Conservation (phyloP, 176 grass and related monocot species). For the Ananas comosus region DNA sequence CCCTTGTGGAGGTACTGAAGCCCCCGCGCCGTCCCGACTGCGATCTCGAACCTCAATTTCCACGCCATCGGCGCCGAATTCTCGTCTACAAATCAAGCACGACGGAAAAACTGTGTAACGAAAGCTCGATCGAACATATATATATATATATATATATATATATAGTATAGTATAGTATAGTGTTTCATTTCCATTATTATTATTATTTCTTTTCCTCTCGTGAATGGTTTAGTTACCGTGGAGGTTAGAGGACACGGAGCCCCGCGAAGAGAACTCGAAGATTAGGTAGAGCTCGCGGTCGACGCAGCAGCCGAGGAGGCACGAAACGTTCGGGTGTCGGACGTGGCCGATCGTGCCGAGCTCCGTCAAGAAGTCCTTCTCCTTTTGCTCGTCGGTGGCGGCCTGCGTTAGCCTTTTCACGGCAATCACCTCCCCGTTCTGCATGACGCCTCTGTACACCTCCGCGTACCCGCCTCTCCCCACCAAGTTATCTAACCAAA, state of each 20-base stretch:
- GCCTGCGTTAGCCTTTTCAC: slow-evolving; percentile 59
- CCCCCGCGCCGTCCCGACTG: slow-evolving; percentile 59
- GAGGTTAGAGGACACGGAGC: slow-evolving; percentile 95
- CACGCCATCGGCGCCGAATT: slow-evolving; percentile 57
- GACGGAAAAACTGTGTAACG: background rate
- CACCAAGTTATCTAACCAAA: slow-evolving; percentile 50
- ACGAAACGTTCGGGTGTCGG: slow-evolving; percentile 68
- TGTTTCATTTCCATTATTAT: background rate
- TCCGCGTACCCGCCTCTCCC: slow-evolving; percentile 79
- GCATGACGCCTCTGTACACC: slow-evolving; percentile 68
- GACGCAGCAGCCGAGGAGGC: slow-evolving; percentile 76
- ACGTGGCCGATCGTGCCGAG: slow-evolving; percentile 79
- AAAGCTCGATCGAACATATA: too few relatives aligned
- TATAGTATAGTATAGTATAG: background rate
- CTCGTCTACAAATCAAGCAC: slow-evolving; percentile 31
- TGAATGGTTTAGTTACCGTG: slow-evolving; percentile 31
- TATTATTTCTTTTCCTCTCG: too few relatives aligned
- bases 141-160: too few relatives aligned
- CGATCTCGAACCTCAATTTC: slow-evolving; percentile 53
- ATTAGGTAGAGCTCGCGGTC: slow-evolving; percentile 75
- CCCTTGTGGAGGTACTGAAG: slow-evolving; percentile 87
- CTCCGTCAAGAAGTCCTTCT: slow-evolving; percentile 89
- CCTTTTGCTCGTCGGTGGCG: slow-evolving; percentile 64
- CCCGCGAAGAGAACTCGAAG: slow-evolving; percentile 61
- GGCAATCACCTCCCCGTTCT: slow-evolving; percentile 47